Conservation (phyloP, 2,329 filamentous ascomycete species). For the Ophiocordyceps camponoti-rufipedis region DNA sequence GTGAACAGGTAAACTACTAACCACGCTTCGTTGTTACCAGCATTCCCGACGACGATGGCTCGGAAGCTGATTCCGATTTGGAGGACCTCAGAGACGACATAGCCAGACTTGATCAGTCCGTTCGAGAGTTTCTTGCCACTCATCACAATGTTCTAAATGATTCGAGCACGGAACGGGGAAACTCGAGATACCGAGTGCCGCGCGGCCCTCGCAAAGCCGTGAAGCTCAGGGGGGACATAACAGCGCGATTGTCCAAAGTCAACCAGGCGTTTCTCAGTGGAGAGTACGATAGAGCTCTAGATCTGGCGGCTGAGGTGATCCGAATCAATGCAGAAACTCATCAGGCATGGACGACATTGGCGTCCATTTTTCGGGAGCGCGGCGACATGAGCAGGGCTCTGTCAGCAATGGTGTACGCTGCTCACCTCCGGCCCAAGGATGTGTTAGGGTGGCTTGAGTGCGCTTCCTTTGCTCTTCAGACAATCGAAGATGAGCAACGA, state of each 20-base stretch:
- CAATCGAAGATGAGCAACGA: conserved; percentile 21
- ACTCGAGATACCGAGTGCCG: conserved; percentile 10
- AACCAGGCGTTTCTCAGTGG: conserved; percentile 48
- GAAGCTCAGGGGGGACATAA: conserved; percentile 55
- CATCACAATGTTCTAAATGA: conserved; percentile 13
- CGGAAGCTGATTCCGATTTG: conserved; percentile 25
- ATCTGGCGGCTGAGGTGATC: conserved; percentile 43
- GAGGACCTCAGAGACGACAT: conserved; percentile 25
- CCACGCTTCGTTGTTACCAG: background rate
- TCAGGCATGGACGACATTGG: conserved; percentile 44
- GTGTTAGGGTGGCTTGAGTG: conserved; percentile 39
- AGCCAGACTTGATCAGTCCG: conserved; percentile 22
- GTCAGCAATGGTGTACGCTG: conserved; percentile 41
- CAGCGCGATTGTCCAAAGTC: conserved; percentile 45
- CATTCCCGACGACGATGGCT: conserved; percentile 7
- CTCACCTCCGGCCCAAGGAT: conserved; percentile 43
- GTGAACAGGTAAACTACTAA: too few species aligned
- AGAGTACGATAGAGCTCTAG: conserved; percentile 40
- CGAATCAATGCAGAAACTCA: conserved; percentile 50
- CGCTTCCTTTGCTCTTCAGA: conserved; percentile 36
- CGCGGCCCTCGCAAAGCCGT: conserved; percentile 39
- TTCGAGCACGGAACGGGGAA: conserved; percentile 6
- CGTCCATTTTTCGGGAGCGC: conserved; percentile 41
- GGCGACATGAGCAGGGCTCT: conserved; percentile 38
- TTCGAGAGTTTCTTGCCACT: conserved; percentile 20